Base-by-base conservation (phyloP, 805 yeast genomes). In the Yamadazyma laniorum region DNA sequence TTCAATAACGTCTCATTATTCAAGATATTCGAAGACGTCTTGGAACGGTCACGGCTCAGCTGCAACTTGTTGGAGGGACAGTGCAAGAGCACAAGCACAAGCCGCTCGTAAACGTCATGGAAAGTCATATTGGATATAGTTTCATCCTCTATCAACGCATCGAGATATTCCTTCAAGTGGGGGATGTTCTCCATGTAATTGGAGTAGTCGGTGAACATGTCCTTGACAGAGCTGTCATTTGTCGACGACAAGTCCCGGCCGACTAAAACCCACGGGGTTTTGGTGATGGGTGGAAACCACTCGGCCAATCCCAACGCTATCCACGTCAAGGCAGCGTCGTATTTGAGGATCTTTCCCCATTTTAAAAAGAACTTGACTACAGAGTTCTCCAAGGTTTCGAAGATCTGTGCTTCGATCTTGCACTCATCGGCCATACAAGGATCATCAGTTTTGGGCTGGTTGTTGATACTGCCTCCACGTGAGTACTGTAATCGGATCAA, bases 311-410 rank as follows among this genome's bases (percentile, higher is more conserved):
- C 89, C 22, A 87, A 62, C 0, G 96, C 96, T 14, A 86, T 77
- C 96, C 96, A 89, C 3, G 91, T 74, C 51, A 89, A 69, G 0
- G 95, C 90, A 30, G 82, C 72, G 58, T 87, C 93, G 56, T 90
- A 90, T 48, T 79, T 80, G 37, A 86, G 75, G 40, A 81, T 70
- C 26, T 71, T 68, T 5, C 93, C 90, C 95, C 95, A 89, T 63
- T 86, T 86, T 21, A 61, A 61, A 27, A 85, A 61, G 54, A 90
- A 90, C 40, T 73, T 72, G 30, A 70, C 52, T 12, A 89, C 75
- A 5, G 95, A 72, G 25, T 64, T 60, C 51, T 84, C 82, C 43
- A 87, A 61, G 1, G 69, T 63, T 17, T 71, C 70, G 33, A 82
- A 69, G n/a, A 80, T 68, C 40, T 67, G 68, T 51, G 79, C 9